These are phyloP conservation scores for Marvania coccoides DNA, from an alignment of 139 green algal species.

Conservation along the genomic window DNA sequence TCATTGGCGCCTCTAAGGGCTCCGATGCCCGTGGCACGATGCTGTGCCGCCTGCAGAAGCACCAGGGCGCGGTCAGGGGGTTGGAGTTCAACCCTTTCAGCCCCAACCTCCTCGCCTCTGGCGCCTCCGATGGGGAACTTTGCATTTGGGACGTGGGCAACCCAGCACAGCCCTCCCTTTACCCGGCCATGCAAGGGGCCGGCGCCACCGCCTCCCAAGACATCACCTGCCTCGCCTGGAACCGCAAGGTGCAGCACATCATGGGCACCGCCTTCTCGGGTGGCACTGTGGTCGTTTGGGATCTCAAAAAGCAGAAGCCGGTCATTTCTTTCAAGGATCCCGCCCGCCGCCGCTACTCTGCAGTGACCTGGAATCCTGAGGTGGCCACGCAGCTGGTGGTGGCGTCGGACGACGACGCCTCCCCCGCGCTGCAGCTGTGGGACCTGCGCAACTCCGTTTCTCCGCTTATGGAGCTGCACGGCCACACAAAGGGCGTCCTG, in stretches of 20 bases:
- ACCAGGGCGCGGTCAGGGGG: constrained; percentile 66
- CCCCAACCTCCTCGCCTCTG: constrained; percentile 89
- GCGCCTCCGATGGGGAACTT: constrained; percentile 82
- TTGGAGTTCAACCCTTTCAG: constrained; percentile 91
- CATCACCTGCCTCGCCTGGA: constrained; percentile 87
- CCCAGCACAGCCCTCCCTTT: constrained; percentile 59
- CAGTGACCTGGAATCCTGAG: constrained; percentile 89
- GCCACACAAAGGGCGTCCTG: constrained; percentile 80
- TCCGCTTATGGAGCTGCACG: constrained; percentile 79
- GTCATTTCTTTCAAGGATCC: constrained; percentile 82
- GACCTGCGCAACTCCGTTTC: constrained; percentile 88
- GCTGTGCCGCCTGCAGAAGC: constrained; percentile 75
- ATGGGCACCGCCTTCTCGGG: constrained; percentile 65
- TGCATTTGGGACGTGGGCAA: constrained; percentile 94
- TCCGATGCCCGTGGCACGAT: constrained; percentile 31
- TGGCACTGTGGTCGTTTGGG: constrained; percentile 80
- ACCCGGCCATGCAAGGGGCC: constrained; percentile 44
- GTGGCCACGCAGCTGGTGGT: constrained; percentile 91
- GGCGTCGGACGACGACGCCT: constrained; percentile 88
- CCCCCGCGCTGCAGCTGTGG: constrained; percentile 86
- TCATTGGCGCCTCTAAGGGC: constrained; percentile 46
- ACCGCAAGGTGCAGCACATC: constrained; percentile 95
- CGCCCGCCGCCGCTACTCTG: constrained; percentile 50
- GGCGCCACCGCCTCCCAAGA: constrained; percentile 33
- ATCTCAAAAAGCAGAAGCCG: constrained; percentile 86